Percentiles rank a stretch among this genome's conserved stretches.
These are phyloP conservation scores for Piromyces finnis DNA, from an alignment of 192 early-diverging fungal species.

Conservation along the genomic window DNA sequence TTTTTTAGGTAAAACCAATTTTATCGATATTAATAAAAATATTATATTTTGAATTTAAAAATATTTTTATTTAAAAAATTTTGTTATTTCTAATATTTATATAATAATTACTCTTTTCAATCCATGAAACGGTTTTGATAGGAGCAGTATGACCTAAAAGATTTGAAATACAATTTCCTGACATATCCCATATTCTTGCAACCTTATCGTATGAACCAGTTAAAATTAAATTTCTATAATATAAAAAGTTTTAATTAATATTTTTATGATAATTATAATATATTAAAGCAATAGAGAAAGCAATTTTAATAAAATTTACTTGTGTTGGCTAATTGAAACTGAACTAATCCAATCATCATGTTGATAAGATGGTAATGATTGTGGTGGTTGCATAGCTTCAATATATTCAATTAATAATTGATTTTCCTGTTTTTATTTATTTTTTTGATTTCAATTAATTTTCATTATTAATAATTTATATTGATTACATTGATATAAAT, in stretches of 20 bases:
- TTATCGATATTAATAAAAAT: no score
- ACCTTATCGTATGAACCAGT: slow-evolving; percentile 72
- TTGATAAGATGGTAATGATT: slow-evolving; percentile 51
- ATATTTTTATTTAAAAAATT: no score
- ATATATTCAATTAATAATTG: slow-evolving; percentile 78
- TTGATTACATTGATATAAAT: no score
- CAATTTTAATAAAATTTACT: not conserved
- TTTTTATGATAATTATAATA: no score
- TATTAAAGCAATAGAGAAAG: no score
- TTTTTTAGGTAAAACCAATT: no score
- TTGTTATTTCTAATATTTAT: not conserved
- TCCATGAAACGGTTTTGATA: slow-evolving; percentile 61
- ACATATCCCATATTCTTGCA: slow-evolving; percentile 66
- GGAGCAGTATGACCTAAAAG: slow-evolving; percentile 49
- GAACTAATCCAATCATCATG: slow-evolving; percentile 94
- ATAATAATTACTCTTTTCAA: slow-evolving; percentile 24
- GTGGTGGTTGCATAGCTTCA: slow-evolving; percentile 78
- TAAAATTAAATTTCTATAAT: slow-evolving; percentile 18
- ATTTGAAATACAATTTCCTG: slow-evolving; percentile 15
- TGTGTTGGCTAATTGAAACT: slow-evolving; percentile 16
- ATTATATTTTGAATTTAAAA: no score
- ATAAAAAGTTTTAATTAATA: no score
- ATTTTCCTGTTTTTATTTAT: no score
- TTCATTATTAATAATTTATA: no score
- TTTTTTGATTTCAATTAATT: no score